Base-by-base conservation (phyloP, 176 grass and related monocot genomes). In the Pontederia paniculata region DNA sequence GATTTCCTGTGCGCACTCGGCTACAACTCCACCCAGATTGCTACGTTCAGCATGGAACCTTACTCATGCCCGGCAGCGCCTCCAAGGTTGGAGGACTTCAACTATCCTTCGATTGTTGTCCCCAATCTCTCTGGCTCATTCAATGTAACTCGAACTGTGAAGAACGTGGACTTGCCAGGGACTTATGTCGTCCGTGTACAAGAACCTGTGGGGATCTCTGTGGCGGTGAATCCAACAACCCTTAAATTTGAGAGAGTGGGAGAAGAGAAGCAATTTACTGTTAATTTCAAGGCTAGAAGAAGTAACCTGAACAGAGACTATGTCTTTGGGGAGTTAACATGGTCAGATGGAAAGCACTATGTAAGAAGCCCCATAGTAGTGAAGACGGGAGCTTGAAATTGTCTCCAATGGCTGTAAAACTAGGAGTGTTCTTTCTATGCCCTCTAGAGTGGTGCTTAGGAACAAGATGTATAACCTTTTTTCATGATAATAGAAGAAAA, bases 51-150 rank as follows among this genome's bases (percentile, higher is more conserved):
- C 55, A 10, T 17, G 25, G 42, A 43, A 12, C 70, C 55, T 2
- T 54, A 69, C 54, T 61, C 37, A 0, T 97, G 93, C 72, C 83
- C 86, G 10, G 21, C 63, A 17, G 60, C 0, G 23, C 43, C 57
- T 1, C 9, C 13, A 37, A 76, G n/a, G 56, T 66, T 77, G 9
- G 80, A 88, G 69, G 76, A 97, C 67, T 54, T 90, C 1, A 97
- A 97, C 77, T 97, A 97, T 77, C 93, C 93, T 12, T 97, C 93
- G 7, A 63, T 97, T 12, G 20, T 86, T 1, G 48, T 90, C 50
- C 83, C 83, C 10, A 79, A 79, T 56, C 72, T 97, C 0, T 73
- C 76, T 31, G 77, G 68, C 54, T 52, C 50, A 21, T 44, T 58
- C 44, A 78, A 18, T 21, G 20, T 97, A 18, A 81, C 65, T 6